These are phyloP conservation scores for Omphalotus olearius DNA, from an alignment of 1,284 basidiomycete species.

Conservation along the genomic window DNA sequence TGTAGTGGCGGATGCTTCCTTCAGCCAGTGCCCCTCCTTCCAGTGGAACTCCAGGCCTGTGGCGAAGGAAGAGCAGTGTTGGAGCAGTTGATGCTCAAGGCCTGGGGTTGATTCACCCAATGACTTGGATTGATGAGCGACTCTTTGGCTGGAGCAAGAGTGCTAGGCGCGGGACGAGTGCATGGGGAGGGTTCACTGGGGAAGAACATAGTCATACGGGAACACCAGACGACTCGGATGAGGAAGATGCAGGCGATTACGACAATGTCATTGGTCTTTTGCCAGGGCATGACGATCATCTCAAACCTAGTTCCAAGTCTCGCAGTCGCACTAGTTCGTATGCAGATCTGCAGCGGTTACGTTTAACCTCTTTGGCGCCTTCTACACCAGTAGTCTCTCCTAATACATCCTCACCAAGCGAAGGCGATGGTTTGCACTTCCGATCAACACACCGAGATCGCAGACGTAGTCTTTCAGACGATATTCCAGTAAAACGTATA, in stretches of 20 bases:
- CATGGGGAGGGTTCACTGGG: slow-evolving; percentile 62
- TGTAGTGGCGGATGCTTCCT: slow-evolving; percentile 77
- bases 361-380: slow-evolving; percentile 34
- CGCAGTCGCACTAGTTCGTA: slow-evolving; percentile 72
- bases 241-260: slow-evolving; percentile 78
- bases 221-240: slow-evolving; percentile 69
- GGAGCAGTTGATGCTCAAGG: slow-evolving; percentile 80
- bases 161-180: slow-evolving; percentile 66
- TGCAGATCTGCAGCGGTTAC: slow-evolving; percentile 72
- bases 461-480: slow-evolving; percentile 59
- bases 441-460: slow-evolving; percentile 45
- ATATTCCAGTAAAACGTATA: slow-evolving; percentile 59
- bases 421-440: slow-evolving; percentile 37
- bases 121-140: slow-evolving; percentile 92
- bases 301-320: slow-evolving; percentile 34
- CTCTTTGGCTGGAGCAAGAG: slow-evolving; percentile 90
- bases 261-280: slow-evolving; percentile 71
- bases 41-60: slow-evolving; percentile 59
- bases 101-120: slow-evolving; percentile 75
- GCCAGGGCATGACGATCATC: slow-evolving; percentile 41
- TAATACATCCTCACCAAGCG: slow-evolving; percentile 20
- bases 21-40: slow-evolving; percentile 81
- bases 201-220: slow-evolving; percentile 60
- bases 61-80: slow-evolving; percentile 70
- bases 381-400: slow-evolving; percentile 14